phyloP scores from a whole-genome alignment of 2,329 filamentous ascomycete genomes.

The Colletotrichum agaves region DNA sequence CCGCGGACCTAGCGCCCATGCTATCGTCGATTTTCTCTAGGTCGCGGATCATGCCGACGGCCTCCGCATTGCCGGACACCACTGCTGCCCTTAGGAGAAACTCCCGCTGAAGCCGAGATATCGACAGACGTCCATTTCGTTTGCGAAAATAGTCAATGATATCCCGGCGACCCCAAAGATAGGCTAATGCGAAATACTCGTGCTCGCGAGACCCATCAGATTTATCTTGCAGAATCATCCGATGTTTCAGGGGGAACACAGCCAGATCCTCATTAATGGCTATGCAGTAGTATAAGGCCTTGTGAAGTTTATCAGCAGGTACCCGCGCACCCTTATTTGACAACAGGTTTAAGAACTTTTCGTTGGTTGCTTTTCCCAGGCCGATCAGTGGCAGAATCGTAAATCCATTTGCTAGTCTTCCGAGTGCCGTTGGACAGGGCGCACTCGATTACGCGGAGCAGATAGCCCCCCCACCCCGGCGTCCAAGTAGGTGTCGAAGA shows the following conservation, averaged over 20 bases:
- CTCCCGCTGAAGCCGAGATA: too few relatives aligned
- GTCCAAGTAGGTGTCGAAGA: background rate
- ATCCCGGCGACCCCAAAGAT: constrained; percentile 6
- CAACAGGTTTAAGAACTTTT: background rate
- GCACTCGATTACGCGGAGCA: background rate
- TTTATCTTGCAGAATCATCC: background rate
- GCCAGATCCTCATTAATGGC: constrained; percentile 11
- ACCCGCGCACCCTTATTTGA: background rate
- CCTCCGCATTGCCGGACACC: background rate
- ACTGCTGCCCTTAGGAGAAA: background rate
- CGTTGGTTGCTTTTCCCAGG: background rate
- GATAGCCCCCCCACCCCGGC: background rate
- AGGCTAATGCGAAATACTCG: background rate
- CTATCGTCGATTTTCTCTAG: background rate
- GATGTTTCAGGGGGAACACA: background rate
- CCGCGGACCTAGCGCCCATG: background rate
- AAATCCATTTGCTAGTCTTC: background rate
- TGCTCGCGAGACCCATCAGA: rapidly evolving
- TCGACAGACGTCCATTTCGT: background rate
- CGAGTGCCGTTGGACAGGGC: background rate
- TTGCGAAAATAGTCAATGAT: background rate
- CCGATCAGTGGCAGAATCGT: background rate
- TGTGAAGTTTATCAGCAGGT: background rate
- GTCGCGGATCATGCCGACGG: background rate
- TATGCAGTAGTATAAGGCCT: background rate